Evolutionary conservation across 768 basidiomycete species (phyloP), one percentile per base, ranked within the genome.

Genomic region (Collybia mongolica): DNA sequence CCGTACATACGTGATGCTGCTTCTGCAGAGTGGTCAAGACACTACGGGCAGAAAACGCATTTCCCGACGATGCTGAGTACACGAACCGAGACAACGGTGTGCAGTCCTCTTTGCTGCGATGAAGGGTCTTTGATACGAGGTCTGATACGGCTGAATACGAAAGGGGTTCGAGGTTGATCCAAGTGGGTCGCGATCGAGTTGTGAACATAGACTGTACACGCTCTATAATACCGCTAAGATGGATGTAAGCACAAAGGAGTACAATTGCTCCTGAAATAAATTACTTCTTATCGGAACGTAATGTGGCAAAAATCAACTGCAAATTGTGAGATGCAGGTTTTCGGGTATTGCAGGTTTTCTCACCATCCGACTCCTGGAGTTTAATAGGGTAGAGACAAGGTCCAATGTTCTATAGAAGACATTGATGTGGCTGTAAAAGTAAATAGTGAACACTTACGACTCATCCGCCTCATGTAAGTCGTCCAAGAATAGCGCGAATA

Each of bases 381-480:
- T 84, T 6, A 83, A 67, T 37, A 90, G 65, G 0, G 86, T 80
- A 2, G 76, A 77, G 19, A 90, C 73, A 29, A 90, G 73, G 58
- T 86, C 84, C 48, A 90, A 59, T 2, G 86, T 82, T 28, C 85
- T 87, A 45, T n/a, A 41, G 32, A 45, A 32, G 48, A 46, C 48
- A 46, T 44, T 23, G 23, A 22, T 26, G 2, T 17, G 24, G 24
- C 18, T 22, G 8, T 17, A n/a, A 36, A 2, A 39, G 39, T 26
- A 18, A 11, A 32, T 26, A 35, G 39, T 20, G 48, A 23, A 39
- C 53, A 56, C 58, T 35, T 61, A 88, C 80, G 84, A 84, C 52
- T 83, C 80, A 61, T 88, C 83, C 7, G 88, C 86, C 57, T 86
- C 86, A 52, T 90, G 88, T 14, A 88, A 65, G 63, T 88, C 86